A percentile compares a stretch with the other conserved stretches of the same genome.
Conservation (phyloP, 2,329 filamentous ascomycete species). For the Mariannaea sp. region DNA sequence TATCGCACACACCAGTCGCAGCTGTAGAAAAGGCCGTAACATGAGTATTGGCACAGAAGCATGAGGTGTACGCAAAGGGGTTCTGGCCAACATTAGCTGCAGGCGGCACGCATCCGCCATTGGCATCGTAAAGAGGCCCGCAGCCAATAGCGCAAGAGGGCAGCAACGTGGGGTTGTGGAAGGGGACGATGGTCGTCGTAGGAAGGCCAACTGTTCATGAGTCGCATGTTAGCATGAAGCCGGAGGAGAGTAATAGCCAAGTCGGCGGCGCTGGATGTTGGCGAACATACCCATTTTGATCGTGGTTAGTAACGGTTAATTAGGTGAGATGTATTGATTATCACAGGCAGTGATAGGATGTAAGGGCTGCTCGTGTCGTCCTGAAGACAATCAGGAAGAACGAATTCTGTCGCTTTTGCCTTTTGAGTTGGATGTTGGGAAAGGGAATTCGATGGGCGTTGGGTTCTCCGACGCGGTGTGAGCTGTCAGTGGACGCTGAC, state of each 20-base stretch:
- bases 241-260: slow-evolving; percentile 32
- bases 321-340: not conserved
- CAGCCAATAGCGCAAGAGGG: slow-evolving; percentile 67
- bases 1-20: slow-evolving; percentile 65
- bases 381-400: not conserved
- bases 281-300: slow-evolving; percentile 48
- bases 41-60: slow-evolving; percentile 72
- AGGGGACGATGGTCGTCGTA: slow-evolving; percentile 60
- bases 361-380: not conserved
- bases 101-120: slow-evolving; percentile 71
- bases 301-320: slow-evolving; percentile 6
- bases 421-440: slow-evolving; percentile 1
- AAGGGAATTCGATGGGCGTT: slow-evolving; percentile 8
- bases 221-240: slow-evolving; percentile 23
- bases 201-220: slow-evolving; percentile 25
- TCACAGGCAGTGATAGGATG: not conserved
- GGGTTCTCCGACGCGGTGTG: slow-evolving; percentile 2
- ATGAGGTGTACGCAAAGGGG: slow-evolving; percentile 63
- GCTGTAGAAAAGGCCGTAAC: slow-evolving; percentile 63
- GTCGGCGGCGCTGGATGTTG: not conserved
- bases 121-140: slow-evolving; percentile 68
- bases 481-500: not conserved
- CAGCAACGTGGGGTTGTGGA: slow-evolving; percentile 51
- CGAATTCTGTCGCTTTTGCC: not conserved
- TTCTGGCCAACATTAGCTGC: slow-evolving; percentile 51